phyloP scores from a whole-genome alignment of 345 rosid species.

The Eucalyptus decipiens region DNA sequence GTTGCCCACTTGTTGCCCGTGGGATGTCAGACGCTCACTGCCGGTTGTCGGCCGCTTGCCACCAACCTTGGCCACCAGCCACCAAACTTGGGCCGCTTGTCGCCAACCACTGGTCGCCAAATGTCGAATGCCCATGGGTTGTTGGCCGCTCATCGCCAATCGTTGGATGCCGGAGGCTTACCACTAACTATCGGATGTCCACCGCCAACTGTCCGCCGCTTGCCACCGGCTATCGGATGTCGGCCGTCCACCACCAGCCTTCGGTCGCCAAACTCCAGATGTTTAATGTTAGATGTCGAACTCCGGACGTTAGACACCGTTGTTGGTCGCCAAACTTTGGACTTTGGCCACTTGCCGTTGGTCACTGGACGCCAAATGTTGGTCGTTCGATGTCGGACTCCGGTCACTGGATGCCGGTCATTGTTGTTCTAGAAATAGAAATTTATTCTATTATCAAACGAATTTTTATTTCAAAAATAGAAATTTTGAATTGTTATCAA shows the following conservation, averaged over 20 bases:
- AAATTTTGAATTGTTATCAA: too few relatives aligned
- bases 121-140: rapidly evolving
- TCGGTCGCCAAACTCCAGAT: rapidly evolving
- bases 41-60: rapidly evolving
- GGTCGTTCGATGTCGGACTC: rapidly evolving
- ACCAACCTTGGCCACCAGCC: too few relatives aligned
- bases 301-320: rapidly evolving
- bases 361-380: too few relatives aligned
- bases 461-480: too few relatives aligned
- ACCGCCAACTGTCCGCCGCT: rapidly evolving
- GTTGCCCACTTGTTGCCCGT: rapidly evolving
- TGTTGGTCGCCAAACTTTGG: rapidly evolving
- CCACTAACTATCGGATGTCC: too few relatives aligned
- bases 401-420: rapidly evolving
- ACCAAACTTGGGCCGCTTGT: rapidly evolving
- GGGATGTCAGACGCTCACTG: rapidly evolving
- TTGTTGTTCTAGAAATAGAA: too few relatives aligned
- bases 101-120: rapidly evolving
- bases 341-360: rapidly evolving
- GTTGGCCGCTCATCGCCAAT: rapidly evolving
- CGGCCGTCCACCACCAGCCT: rapidly evolving
- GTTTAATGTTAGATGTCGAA: rapidly evolving
- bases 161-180: rapidly evolving
- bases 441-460: too few relatives aligned
- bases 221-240: rapidly evolving